Base-by-base conservation (phyloP, 2,329 filamentous ascomycete genomes). In the Diplodia intermedia region DNA sequence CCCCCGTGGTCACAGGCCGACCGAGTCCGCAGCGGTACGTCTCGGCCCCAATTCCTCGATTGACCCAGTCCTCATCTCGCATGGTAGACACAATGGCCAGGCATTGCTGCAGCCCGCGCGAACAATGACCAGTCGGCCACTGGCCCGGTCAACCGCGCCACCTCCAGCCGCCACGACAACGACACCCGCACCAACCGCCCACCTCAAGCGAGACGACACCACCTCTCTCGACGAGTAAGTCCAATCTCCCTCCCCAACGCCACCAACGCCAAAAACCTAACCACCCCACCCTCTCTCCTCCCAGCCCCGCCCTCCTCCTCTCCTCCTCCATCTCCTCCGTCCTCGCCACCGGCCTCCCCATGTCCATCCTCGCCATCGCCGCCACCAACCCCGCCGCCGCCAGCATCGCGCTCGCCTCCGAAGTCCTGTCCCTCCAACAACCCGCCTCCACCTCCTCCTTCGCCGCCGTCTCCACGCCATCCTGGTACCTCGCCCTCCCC, bases 401-500 rank as follows among this genome's bases (percentile, higher is more conserved):
- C 70, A 77, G 77, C 68, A 73, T 76, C 15, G 73, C 78, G 52
- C 76, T 84, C 73, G 76, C 77, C 18, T 80, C 81, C 7, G 77
- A 82, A 53, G 77, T 84, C 31, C 54, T 56, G 6, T 12, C n/a
- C 75, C 50, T 53, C 49, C 50, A 29, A 5, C 72, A 75, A 11
- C 79, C 79, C 20, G 75, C 78, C 67, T 81, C 79, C 53, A 70
- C 80, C 1, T 33, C 31, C 31, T 4, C 31, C 1, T 33, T 5
- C 65, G 81, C 80, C 69, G 81, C 76, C 26, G 75, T 77, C 67
- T 73, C 77, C 36, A 80, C 79, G n/a, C 82, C 82, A 14, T 69
- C 73, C 6, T 84, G 82, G 82, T 84, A 81, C 75, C 73, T 76
- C 9, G 76, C 78, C 12, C 78, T 84, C 3, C 82, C 82, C 6